phyloP scores from a whole-genome alignment of 306 rosid species.

The Trifolium subterraneum region DNA sequence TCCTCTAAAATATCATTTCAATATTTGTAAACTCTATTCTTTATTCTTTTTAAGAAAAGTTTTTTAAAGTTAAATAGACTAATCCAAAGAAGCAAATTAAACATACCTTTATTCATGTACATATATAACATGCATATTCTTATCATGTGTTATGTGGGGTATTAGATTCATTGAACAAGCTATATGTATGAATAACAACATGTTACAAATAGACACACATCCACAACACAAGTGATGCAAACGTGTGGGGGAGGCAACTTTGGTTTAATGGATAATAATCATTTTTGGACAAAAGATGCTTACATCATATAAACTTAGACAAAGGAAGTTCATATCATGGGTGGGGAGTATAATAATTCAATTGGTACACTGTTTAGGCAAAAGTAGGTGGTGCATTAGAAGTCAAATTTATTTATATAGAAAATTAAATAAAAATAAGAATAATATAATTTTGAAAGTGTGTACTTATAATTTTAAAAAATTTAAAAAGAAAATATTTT shows the following conservation, averaged over 20 bases:
- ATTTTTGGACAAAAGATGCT: slow-evolving; percentile 58
- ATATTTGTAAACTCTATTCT: background rate
- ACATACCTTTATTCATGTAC: slow-evolving; percentile 8
- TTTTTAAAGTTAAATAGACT: background rate
- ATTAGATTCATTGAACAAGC: slow-evolving; percentile 42
- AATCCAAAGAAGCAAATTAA: slow-evolving; percentile 5
- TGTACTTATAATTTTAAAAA: no score
- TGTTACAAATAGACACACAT: slow-evolving; percentile 37
- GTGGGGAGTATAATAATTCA: slow-evolving; percentile 70
- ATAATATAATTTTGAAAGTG: no score
- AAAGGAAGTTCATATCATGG: slow-evolving; percentile 58
- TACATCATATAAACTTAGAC: slow-evolving; percentile 54
- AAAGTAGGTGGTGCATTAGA: slow-evolving; percentile 50
- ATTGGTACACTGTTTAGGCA: slow-evolving; percentile 54
- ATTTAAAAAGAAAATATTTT: no score
- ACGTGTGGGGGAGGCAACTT: slow-evolving; percentile 48
- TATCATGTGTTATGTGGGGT: slow-evolving; percentile 42
- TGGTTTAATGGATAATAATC: slow-evolving; percentile 73
- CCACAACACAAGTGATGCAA: slow-evolving; percentile 26
- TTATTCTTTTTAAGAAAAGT: background rate
- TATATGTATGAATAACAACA: slow-evolving; percentile 37
- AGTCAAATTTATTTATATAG: slow-evolving; percentile 69
- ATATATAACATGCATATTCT: slow-evolving; percentile 12
- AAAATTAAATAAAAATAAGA: no score
- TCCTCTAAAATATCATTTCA: background rate